Percentiles rank a stretch among this genome's conserved stretches.
Evolutionary conservation across 805 yeast genomes (phyloP).

Genomic region (Tetrapisispora namnaoensis): DNA sequence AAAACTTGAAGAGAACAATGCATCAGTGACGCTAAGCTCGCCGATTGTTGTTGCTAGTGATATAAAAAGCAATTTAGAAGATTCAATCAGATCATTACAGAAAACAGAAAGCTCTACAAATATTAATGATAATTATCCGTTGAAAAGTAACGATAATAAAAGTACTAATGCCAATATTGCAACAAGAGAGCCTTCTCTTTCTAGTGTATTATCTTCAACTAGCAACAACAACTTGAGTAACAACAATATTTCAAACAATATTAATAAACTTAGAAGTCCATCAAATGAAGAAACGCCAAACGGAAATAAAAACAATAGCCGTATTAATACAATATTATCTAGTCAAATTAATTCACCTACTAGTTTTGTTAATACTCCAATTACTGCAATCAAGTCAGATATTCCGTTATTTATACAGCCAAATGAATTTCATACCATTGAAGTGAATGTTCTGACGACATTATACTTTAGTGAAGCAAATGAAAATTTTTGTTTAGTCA

Average conservation of each 20-base stretch:
- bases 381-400: conserved; percentile 19
- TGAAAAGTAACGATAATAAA: not conserved
- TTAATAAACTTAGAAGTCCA: not conserved
- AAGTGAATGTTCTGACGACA: conserved; percentile 41
- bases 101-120: not conserved
- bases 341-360: not conserved
- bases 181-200: not conserved
- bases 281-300: conserved; percentile 1
- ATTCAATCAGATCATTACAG: not conserved
- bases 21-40: not conserved
- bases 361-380: not conserved
- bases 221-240: not conserved
- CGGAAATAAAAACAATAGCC: not conserved
- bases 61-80: not conserved
- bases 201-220: not conserved
- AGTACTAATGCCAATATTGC: not conserved
- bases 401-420: conserved; percentile 49
- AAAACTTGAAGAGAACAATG: not conserved
- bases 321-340: not conserved
- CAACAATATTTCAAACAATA: not conserved
- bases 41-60: not conserved
- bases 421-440: conserved; percentile 43
- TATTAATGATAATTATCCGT: not conserved
- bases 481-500: conserved; percentile 44
- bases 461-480: conserved; percentile 44